Base-by-base conservation (phyloP, 495 filamentous ascomycete genomes). In the Penicillium fimorum region DNA sequence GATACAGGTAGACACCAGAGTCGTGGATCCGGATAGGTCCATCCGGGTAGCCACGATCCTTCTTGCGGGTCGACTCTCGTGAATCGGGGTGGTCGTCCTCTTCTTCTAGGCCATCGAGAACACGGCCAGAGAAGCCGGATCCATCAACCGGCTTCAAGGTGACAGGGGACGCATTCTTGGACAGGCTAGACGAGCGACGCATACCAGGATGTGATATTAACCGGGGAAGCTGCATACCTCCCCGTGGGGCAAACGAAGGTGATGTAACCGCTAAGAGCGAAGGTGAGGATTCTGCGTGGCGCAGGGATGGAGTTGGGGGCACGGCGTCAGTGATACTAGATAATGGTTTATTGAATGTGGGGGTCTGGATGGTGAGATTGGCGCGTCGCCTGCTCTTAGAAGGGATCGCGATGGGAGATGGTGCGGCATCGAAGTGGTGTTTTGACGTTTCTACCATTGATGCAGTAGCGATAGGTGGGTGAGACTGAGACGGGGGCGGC, bases 1-100 rank as follows among this genome's bases (percentile, higher is more conserved):
- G 73, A 58, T 96, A 98, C 0, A 98, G 78, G 62, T 86, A 96
- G 1, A 98, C 88, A n/a, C 88, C 85, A n/a, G 91, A 86, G 42
- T 92, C 87, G 59, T 97, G 95, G 27, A 98, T 96, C 62, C 87
- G 85, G 18, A 97, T 87, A 1, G 94, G 94, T 0, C 94, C 94
- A 63, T 93, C 82, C 2, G 94, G 94, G 69, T 98, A 98, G 5
- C 91, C 91, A 22, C 92, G 91, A 5, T 91, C 75, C 38, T 64
- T 70, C 22, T 70, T 66, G 25, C 65, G 68, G 0, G 67, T 92
- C 87, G 66, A 90, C 84, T 77, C 94, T 63, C 73, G 80, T 37
- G 86, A 86, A 43, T 92, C 84, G 13, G 89, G 81, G 49, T 88
- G 81, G 40, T 92, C 88, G 45, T 87, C 84, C 65, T 97, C 92